A percentile compares a stretch with the other conserved stretches of the same genome.
phyloP scores from a whole-genome alignment of 2,329 filamentous ascomycete species.

The Diaporthe citriasiana region DNA sequence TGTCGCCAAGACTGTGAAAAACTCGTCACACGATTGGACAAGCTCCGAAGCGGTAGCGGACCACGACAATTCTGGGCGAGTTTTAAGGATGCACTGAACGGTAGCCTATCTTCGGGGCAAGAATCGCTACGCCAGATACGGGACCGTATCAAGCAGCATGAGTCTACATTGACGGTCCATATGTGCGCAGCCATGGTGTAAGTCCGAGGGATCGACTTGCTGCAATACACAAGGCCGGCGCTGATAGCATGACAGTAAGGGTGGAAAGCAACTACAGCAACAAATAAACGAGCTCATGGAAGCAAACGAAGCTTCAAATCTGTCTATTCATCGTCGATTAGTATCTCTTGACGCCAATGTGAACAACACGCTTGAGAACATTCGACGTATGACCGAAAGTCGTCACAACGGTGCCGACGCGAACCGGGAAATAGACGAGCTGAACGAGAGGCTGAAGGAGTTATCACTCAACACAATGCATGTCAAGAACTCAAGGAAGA shows the following conservation, averaged over 20 bases:
- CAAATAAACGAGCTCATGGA: background rate
- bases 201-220: background rate
- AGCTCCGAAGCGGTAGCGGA: background rate
- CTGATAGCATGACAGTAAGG: background rate
- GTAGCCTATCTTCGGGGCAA: background rate
- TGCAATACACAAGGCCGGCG: background rate
- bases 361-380: background rate
- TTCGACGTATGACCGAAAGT: background rate
- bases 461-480: background rate
- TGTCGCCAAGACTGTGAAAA: constrained; percentile 3
- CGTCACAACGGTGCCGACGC: background rate
- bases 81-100: background rate
- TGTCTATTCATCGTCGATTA: background rate
- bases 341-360: background rate
- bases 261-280: background rate
- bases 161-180: constrained; percentile 1
- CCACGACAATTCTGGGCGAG: constrained; percentile 1
- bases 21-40: background rate
- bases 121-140: background rate
- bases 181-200: constrained; percentile 7
- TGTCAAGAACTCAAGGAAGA: background rate
- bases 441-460: background rate
- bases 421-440: background rate
- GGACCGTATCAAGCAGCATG: background rate
- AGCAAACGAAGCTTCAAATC: background rate